A percentile compares a stretch with the other conserved stretches of the same genome.
Evolutionary conservation across 2,329 filamentous ascomycete genomes (phyloP).

Genomic region (Coniochaeta sp.): DNA sequence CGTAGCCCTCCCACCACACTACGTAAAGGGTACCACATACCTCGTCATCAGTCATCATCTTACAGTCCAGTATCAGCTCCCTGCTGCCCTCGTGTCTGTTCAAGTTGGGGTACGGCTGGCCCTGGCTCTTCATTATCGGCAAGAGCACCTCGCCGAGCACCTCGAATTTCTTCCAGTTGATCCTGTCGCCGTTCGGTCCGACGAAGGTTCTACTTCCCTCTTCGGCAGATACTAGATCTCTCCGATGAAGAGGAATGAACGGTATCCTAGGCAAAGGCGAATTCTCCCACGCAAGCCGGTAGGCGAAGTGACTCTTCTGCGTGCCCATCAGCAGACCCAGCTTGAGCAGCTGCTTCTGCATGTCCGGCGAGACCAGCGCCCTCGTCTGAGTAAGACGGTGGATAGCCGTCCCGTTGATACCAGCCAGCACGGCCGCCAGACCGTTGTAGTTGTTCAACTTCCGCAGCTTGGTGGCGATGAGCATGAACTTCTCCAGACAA

Average conservation of each 20-base stretch:
- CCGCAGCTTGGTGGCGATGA: constrained; percentile 75
- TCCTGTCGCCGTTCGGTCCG: constrained; percentile 61
- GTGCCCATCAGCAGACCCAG: constrained; percentile 89
- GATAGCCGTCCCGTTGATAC: constrained; percentile 81
- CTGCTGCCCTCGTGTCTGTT: constrained; percentile 62
- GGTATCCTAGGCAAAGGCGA: constrained; percentile 85
- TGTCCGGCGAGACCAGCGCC: constrained; percentile 62
- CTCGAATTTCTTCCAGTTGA: constrained; percentile 99
- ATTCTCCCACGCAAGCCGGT: constrained; percentile 97
- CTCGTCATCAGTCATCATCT: constrained; percentile 80
- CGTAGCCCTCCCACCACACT: no score
- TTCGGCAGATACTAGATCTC: constrained; percentile 86
- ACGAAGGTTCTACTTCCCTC: constrained; percentile 89
- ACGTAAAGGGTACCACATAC: no score
- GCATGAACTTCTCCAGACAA: constrained; percentile 95
- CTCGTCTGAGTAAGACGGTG: constrained; percentile 77
- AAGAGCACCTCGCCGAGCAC: constrained; percentile 88
- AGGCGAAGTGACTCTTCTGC: constrained; percentile 87
- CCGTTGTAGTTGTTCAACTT: constrained; percentile 97
- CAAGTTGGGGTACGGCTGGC: constrained; percentile 70
- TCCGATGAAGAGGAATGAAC: constrained; percentile 81
- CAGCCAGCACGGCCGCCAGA: constrained; percentile 86
- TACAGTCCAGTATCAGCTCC: constrained; percentile 73
- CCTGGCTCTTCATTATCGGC: constrained; percentile 86
- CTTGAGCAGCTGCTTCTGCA: constrained; percentile 79